phyloP scores from a whole-genome alignment of 768 basidiomycete genomes.

The Termitomyces sp. region DNA sequence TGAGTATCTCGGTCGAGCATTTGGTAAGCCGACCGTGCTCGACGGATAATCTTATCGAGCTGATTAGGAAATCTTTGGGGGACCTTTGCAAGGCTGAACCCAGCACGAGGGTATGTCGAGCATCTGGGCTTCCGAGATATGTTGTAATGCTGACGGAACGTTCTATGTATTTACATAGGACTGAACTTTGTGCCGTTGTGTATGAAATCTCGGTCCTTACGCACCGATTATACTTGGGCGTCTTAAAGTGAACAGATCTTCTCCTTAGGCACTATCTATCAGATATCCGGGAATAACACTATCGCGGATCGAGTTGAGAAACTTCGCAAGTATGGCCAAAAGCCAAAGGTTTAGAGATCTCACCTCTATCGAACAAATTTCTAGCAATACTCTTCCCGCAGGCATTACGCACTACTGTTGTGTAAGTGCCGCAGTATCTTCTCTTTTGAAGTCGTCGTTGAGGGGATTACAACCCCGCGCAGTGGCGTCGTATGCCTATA shows the following conservation, averaged over 20 bases:
- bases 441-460: not conserved
- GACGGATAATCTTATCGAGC: not conserved
- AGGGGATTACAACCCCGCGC: not conserved
- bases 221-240: not conserved
- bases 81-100: conserved; percentile 42
- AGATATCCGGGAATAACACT: conserved; percentile 39
- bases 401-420: conserved; percentile 36
- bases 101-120: conserved; percentile 34
- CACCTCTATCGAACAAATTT: conserved; percentile 13
- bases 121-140: not conserved
- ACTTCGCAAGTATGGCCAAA: conserved; percentile 22
- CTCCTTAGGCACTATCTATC: conserved; percentile 38
- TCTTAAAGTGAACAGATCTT: conserved; percentile 39
- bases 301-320: conserved; percentile 39
- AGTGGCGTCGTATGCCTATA: not conserved
- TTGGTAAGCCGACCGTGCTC: conserved; percentile 18
- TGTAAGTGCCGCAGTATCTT: conserved; percentile 21
- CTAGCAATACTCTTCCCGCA: conserved; percentile 35
- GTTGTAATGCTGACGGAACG: not conserved
- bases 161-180: not conserved
- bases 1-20: conserved; percentile 36
- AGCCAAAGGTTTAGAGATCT: conserved; percentile 23
- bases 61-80: conserved; percentile 10
- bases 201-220: conserved; percentile 8
- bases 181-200: conserved; percentile 40